Conservation (phyloP, 1,139 yeast species). For the Blastobotrys capitulatus region DNA sequence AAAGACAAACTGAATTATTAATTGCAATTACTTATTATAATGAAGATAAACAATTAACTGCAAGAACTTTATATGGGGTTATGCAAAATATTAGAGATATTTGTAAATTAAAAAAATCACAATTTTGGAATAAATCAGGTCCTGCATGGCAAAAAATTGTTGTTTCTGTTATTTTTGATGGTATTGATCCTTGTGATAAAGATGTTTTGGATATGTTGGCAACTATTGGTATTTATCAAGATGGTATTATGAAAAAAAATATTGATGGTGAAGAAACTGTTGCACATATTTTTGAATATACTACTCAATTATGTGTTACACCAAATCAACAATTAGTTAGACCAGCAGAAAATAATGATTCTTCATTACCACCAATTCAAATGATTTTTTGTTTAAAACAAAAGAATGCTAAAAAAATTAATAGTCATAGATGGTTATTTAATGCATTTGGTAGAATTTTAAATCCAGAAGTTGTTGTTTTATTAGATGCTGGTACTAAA, state of each 20-base stretch:
- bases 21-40: constrained; percentile 83
- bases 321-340: constrained; percentile 42
- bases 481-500: constrained; percentile 92
- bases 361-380: constrained; percentile 71
- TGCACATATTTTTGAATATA: constrained; percentile 90
- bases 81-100: constrained; percentile 87
- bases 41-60: constrained; percentile 81
- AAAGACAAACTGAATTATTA: constrained; percentile 81
- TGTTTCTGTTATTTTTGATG: constrained; percentile 87
- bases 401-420: constrained; percentile 82
- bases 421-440: constrained; percentile 95
- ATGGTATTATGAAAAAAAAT: constrained; percentile 85
- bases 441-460: constrained; percentile 85
- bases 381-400: constrained; percentile 84
- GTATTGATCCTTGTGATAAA: constrained; percentile 84
- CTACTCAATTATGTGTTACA: constrained; percentile 54
- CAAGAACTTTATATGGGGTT: constrained; percentile 88
- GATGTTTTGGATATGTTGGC: constrained; percentile 79
- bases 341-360: constrained; percentile 56
- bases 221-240: constrained; percentile 93
- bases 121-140: constrained; percentile 64
- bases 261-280: constrained; percentile 83
- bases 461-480: constrained; percentile 77
- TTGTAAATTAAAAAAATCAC: constrained; percentile 56
- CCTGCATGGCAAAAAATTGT: constrained; percentile 94